A percentile compares a stretch with the other conserved stretches of the same genome.
These are phyloP conservation scores for Fusarium stilboides DNA, from an alignment of 2,329 filamentous ascomycete genomes.

Conservation along the genomic window DNA sequence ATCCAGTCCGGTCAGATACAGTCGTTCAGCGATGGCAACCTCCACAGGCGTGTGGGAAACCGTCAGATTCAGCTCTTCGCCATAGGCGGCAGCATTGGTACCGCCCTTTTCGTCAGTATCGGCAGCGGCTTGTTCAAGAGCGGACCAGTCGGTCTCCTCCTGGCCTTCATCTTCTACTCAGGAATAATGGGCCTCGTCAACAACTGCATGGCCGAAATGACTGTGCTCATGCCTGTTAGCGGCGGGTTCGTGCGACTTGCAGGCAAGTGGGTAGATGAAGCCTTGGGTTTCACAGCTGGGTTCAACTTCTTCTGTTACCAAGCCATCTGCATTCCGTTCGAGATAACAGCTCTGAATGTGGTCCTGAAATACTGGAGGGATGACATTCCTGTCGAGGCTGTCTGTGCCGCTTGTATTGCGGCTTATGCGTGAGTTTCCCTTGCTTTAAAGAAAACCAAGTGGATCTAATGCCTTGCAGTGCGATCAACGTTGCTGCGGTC, in stretches of 20 bases:
- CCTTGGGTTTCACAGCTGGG: slow-evolving; percentile 23
- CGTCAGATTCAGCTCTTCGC: not conserved
- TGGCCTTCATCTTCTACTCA: slow-evolving; percentile 26
- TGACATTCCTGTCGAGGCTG: not conserved
- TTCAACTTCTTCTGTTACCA: not conserved
- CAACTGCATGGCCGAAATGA: slow-evolving; percentile 30
- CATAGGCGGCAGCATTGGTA: not conserved
- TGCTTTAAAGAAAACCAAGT: not conserved
- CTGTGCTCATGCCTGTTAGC: slow-evolving; percentile 26
- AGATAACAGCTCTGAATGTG: not conserved
- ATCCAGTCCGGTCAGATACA: no score
- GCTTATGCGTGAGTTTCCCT: not conserved
- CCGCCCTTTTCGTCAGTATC: not conserved
- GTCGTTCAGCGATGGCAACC: no score
- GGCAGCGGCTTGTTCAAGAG: slow-evolving; percentile 5
- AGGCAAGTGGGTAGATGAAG: slow-evolving; percentile 30
- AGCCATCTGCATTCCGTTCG: not conserved
- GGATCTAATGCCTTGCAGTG: slow-evolving; percentile 5
- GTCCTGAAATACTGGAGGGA: not conserved
- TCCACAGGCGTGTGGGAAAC: not conserved
- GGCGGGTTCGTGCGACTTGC: slow-evolving; percentile 31
- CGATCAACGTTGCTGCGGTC: slow-evolving; percentile 22
- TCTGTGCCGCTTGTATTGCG: not conserved
- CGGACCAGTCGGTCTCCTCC: slow-evolving; percentile 22
- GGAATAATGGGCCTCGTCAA: slow-evolving; percentile 26